Conservation (phyloP, 768 basidiomycete species). For the Boletus vinaceobasis region DNA sequence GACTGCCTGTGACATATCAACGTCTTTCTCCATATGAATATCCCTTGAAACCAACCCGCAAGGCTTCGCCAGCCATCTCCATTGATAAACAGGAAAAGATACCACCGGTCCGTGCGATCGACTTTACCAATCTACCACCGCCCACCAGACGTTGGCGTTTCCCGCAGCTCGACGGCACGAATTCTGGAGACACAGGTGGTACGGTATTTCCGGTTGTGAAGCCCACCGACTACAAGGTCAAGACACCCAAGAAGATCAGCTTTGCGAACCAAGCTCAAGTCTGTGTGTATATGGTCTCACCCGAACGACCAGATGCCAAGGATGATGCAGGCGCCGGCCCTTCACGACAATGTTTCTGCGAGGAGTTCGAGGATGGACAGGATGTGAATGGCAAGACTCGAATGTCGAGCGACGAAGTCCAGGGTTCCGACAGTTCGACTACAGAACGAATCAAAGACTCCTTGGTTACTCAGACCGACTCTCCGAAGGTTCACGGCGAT, state of each 20-base stretch:
- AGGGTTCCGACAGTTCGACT: not conserved
- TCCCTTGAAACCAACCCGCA: not conserved
- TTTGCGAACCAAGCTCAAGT: conserved; percentile 24
- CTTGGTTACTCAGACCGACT: not conserved
- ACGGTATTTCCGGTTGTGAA: conserved; percentile 7
- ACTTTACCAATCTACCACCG: conserved; percentile 25
- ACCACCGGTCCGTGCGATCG: conserved; percentile 21
- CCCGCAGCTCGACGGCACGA: not conserved
- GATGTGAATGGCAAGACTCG: not conserved
- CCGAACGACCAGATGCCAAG: not conserved
- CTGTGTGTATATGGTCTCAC: conserved; percentile 17
- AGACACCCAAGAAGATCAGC: conserved; percentile 25
- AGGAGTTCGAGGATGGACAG: not conserved
- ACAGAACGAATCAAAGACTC: not conserved
- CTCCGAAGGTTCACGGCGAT: not conserved
- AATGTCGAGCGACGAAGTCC: not conserved
- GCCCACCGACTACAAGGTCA: conserved; percentile 8
- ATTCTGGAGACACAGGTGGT: not conserved
- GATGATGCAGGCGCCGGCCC: not conserved
- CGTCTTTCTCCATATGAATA: not conserved
- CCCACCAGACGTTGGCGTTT: conserved; percentile 12
- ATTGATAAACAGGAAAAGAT: not conserved
- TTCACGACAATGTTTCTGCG: not conserved
- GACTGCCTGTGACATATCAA: not conserved
- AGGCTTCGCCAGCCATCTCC: not conserved